phyloP scores from a whole-genome alignment of 2,329 filamentous ascomycete species.

The Talaromyces sp. region DNA sequence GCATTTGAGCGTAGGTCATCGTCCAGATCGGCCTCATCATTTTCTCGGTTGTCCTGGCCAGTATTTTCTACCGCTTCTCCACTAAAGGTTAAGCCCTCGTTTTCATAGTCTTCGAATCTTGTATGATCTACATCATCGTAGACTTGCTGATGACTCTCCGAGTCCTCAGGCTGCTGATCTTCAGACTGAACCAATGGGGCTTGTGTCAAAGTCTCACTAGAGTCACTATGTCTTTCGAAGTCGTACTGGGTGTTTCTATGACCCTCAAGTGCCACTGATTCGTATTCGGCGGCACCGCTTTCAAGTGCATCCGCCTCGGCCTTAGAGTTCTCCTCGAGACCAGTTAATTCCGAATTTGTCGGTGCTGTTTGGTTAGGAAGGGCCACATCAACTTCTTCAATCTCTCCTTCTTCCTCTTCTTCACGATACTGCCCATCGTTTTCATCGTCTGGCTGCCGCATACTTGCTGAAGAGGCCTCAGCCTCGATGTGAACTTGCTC shows the following conservation, averaged over 20 bases:
- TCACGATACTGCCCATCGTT: slow-evolving; percentile 12
- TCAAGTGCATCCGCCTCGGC: slow-evolving; percentile 1
- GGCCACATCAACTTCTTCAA: neutral
- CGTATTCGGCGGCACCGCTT: neutral
- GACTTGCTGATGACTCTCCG: slow-evolving; percentile 1
- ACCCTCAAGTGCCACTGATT: slow-evolving; percentile 3
- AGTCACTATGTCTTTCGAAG: slow-evolving; percentile 28
- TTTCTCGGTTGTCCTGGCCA: neutral
- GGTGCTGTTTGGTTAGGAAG: neutral
- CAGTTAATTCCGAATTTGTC: neutral
- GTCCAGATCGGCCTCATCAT: neutral
- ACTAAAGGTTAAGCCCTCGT: neutral
- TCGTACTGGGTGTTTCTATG: slow-evolving; percentile 20
- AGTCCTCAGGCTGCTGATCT: slow-evolving; percentile 13
- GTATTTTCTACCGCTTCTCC: neutral
- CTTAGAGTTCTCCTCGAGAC: slow-evolving; percentile 5
- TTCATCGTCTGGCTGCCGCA: neutral
- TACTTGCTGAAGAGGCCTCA: neutral
- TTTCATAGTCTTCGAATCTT: slow-evolving; percentile 4
- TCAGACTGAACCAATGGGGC: slow-evolving; percentile 15
- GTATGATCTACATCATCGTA: slow-evolving; percentile 6
- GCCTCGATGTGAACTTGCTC: slow-evolving; percentile 14
- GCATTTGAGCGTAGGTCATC: neutral
- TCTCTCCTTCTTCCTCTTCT: slow-evolving; percentile 12
- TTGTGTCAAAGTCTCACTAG: slow-evolving; percentile 23